phyloP scores from a whole-genome alignment of 805 yeast genomes.

The Limtongozyma cylindracea region DNA sequence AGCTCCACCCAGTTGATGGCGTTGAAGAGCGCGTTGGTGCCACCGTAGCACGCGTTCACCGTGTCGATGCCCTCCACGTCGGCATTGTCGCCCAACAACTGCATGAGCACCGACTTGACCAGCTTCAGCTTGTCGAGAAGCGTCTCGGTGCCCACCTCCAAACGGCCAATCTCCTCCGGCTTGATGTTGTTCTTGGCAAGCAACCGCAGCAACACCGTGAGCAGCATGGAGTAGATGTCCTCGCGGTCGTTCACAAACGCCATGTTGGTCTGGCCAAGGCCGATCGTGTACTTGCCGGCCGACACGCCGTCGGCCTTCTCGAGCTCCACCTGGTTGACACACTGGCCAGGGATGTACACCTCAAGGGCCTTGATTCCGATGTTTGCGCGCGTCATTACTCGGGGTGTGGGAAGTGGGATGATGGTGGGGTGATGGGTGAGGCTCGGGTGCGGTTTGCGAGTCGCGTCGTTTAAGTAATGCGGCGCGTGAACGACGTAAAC shows the following conservation, averaged over 20 bases:
- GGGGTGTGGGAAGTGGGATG: no score
- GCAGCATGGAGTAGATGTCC: constrained; percentile 83
- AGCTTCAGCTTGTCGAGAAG: constrained; percentile 91
- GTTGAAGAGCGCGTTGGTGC: constrained; percentile 86
- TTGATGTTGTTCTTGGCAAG: constrained; percentile 67
- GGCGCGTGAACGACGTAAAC: no score
- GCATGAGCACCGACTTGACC: constrained; percentile 88
- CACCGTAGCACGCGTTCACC: constrained; percentile 95
- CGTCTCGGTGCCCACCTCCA: constrained; percentile 97
- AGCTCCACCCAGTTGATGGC: constrained; percentile 93
- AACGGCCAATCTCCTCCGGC: constrained; percentile 61
- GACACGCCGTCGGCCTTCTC: constrained; percentile 73
- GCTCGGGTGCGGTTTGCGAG: no score
- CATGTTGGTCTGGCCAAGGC: constrained; percentile 97
- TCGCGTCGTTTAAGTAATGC: no score
- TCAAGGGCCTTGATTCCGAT: constrained; percentile 95
- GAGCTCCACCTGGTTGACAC: constrained; percentile 68
- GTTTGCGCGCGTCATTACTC: constrained; percentile 41
- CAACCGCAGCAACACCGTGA: constrained; percentile 65
- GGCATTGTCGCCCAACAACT: constrained; percentile 65
- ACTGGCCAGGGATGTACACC: constrained; percentile 64
- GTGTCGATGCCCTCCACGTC: constrained; percentile 95
- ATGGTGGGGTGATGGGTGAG: no score
- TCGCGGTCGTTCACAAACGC: constrained; percentile 92
- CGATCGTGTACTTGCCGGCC: constrained; percentile 92